These are phyloP conservation scores for Cryptococcus sp. DNA, from an alignment of 1,284 basidiomycete species.

Conservation along the genomic window DNA sequence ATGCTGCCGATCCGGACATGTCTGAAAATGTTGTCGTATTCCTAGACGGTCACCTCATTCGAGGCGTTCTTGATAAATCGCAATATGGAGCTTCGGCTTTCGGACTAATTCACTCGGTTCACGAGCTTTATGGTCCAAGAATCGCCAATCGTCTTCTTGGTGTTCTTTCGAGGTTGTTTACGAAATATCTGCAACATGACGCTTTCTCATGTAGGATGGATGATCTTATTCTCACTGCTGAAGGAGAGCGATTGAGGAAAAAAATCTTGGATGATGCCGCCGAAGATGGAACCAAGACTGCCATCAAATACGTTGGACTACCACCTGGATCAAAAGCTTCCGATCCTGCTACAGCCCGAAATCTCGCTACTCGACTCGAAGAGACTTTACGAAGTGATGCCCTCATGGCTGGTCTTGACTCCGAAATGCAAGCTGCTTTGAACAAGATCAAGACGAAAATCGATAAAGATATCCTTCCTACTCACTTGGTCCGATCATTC, in stretches of 20 bases:
- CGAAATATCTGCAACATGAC: conserved; percentile 93
- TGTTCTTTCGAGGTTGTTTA: conserved; percentile 88
- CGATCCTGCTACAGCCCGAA: conserved; percentile 49
- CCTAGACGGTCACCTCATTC: conserved; percentile 86
- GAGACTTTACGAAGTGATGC: conserved; percentile 95
- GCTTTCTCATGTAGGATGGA: conserved; percentile 99
- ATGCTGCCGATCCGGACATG: conserved; percentile 45
- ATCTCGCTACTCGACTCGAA: conserved; percentile 62
- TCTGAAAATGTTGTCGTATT: conserved; percentile 84
- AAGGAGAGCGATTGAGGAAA: conserved; percentile 69
- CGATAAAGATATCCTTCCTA: conserved; percentile 84
- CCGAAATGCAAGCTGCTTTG: conserved; percentile 84
- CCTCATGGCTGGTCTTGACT: conserved; percentile 94
- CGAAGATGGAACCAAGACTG: conserved; percentile 76
- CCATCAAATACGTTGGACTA: conserved; percentile 61
- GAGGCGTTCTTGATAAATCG: conserved; percentile 93
- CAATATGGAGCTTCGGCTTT: conserved; percentile 95
- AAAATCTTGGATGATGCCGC: conserved; percentile 66
- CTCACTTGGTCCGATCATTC: conserved; percentile 83
- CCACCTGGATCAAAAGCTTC: conserved; percentile 73
- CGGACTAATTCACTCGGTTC: conserved; percentile 96
- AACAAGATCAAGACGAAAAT: conserved; percentile 86
- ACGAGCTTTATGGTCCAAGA: conserved; percentile 93
- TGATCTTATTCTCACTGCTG: conserved; percentile 82
- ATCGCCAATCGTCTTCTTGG: conserved; percentile 87